Evolutionary conservation across 306 rosid species (phyloP).

Genomic region (Trifolium dubium): DNA sequence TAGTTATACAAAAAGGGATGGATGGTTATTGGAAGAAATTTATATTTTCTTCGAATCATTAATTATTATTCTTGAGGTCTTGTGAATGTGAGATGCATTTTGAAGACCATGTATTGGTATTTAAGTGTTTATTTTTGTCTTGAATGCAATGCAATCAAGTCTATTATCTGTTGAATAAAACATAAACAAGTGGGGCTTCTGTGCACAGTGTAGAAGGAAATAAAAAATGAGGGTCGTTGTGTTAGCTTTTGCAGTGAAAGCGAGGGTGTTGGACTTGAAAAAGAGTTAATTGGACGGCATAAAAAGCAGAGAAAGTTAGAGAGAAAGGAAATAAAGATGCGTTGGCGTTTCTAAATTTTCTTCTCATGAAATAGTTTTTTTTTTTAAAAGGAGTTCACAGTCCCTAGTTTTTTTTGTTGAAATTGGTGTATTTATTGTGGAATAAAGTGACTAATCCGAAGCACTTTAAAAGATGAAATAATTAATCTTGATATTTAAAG

Average conservation of each 20-base stretch:
- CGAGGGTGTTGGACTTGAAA: slow-evolving; percentile 42
- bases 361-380: slow-evolving; percentile 42
- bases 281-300: slow-evolving; percentile 42
- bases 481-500: too few relatives aligned
- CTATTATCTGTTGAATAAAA: slow-evolving; percentile 31
- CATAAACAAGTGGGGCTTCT: slow-evolving; percentile 33
- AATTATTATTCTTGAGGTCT: not conserved
- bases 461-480: too few relatives aligned
- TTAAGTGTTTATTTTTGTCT: not conserved
- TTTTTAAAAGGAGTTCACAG: slow-evolving; percentile 36
- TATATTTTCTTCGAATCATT: not conserved
- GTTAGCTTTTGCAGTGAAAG: slow-evolving; percentile 56
- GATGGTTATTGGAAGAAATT: slow-evolving; percentile 39
- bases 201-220: slow-evolving; percentile 24
- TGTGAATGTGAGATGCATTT: slow-evolving; percentile 26
- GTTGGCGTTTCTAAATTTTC: slow-evolving; percentile 53
- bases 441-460: too few relatives aligned
- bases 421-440: too few relatives aligned
- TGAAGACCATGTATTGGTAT: not conserved
- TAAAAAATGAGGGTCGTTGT: slow-evolving; percentile 37
- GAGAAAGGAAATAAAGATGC: slow-evolving; percentile 44
- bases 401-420: not conserved
- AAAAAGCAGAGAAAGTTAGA: slow-evolving; percentile 71
- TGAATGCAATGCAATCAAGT: slow-evolving; percentile 10
- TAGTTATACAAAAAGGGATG: slow-evolving; percentile 46